Evolutionary conservation across 2,329 filamentous ascomycete genomes (phyloP).

Genomic region (Penicillium janthinellum): DNA sequence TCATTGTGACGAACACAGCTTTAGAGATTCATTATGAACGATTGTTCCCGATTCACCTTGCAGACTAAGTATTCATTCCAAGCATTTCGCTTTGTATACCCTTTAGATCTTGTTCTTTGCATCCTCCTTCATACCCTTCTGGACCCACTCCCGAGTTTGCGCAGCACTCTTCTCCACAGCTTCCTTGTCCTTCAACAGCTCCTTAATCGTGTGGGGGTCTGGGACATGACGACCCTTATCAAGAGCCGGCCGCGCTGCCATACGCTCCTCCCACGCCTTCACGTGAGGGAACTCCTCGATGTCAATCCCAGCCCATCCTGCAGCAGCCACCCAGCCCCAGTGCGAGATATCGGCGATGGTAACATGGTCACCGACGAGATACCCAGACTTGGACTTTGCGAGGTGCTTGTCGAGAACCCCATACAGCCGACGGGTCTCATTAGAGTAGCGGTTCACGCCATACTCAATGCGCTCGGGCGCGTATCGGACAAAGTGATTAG

Average conservation of each 20-base stretch:
- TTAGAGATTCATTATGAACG: neutral
- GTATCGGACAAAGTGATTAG: constrained; percentile 82
- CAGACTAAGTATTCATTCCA: neutral
- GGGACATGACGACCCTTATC: constrained; percentile 78
- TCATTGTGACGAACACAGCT: neutral
- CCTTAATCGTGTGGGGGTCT: constrained; percentile 61
- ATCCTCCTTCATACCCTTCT: constrained; percentile 69
- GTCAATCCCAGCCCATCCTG: constrained; percentile 64
- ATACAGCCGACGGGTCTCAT: constrained; percentile 82
- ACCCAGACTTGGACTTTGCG: constrained; percentile 50
- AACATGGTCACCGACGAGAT: constrained; percentile 53
- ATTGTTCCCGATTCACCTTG: no score
- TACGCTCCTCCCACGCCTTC: constrained; percentile 73
- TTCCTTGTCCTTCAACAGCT: constrained; percentile 59
- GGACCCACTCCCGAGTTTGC: constrained; percentile 63
- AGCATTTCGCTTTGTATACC: neutral
- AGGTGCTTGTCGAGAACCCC: constrained; percentile 74
- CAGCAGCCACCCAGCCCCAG: constrained; percentile 73
- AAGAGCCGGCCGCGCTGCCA: constrained; percentile 69
- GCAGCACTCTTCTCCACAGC: constrained; percentile 61
- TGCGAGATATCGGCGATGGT: constrained; percentile 72
- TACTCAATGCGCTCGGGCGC: constrained; percentile 82
- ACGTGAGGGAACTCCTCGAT: constrained; percentile 75
- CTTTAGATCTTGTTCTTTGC: constrained; percentile 49
- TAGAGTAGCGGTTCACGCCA: constrained; percentile 77